Evolutionary conservation across 306 rosid species (phyloP), one percentile per base, ranked within the genome.

Genomic region (Cicer chorassanicum): DNA sequence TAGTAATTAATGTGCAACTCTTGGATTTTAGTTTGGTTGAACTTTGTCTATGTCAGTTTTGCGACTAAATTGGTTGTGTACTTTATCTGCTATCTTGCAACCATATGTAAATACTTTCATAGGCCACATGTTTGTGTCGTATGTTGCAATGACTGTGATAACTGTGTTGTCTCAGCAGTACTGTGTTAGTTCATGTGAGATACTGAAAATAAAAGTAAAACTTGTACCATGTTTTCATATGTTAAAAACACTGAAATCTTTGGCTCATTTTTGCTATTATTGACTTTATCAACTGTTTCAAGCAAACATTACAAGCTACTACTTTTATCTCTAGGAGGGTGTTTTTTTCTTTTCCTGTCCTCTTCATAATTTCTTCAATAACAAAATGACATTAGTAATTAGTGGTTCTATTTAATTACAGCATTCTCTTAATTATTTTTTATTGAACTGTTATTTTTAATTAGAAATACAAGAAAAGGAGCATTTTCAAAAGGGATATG

Each of bases 191-290:
- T 74, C 51, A 56, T 49, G 57, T 70, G 66, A 10, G 50, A 65
- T 71, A 5, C 75, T 39, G 60, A 53, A 59, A 89, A 87, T 40
- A 68, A 56, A 66, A n/a, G 76, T 49, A 60, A 66, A 12, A 46
- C 49, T 18, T 21, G 19, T 45, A 45, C 51, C 5, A 49, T 65
- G 66, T 76, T 63, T 75, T 76, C 63, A 1, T 38, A 65, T 70
- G 55, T 51, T 69, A 61, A 56, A 68, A 15, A 8, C 8, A 16
- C 55, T 21, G 14, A 43, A n/a, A 48, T 66, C 70, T 40, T 49
- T 55, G 40, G 9, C 63, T n/a, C 51, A 42, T 24, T 63, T 55
- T 46, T 48, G 16, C 41, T 6, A 11, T 49, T 60, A 10, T 29
- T 50, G 65, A 39, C 59, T 68, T 63, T 63, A 34, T 71, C 10